Base-by-base conservation (phyloP, 257 asterid species). In the Salvia splendens region DNA sequence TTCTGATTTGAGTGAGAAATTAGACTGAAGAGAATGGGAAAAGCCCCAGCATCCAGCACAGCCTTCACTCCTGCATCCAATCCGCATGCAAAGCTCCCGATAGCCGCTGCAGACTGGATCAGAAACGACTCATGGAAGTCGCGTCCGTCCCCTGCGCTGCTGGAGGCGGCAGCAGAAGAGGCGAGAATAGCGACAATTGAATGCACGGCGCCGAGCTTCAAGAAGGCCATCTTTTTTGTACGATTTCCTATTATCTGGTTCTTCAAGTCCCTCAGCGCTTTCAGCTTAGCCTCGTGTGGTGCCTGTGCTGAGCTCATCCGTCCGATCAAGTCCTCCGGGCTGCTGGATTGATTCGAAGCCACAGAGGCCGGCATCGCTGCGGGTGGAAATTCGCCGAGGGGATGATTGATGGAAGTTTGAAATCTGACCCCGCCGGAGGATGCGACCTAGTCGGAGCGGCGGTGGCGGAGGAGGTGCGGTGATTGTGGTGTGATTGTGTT, bases 51-150 rank as follows among this genome's bases (percentile, higher is more conserved):
- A 40, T 86, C 93, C 65, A 92, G 73, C n/a, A 92, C 97, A 38
- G 97, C 95, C 79, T 81, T 70, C 41, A 86, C 96, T 30, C 98
- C 98, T 0, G 78, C 81, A 69, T 85, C 93, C 50, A 92, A 78
- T 38, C 98, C 96, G 73, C 97, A 92, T 16, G 98, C 96, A 45
- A 92, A 92, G 84, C 98, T 92, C 20, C 97, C 98, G 20, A 92
- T 78, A 10, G 80, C 86, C 12, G 95, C 97, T 4, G 93, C 96
- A 4, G 89, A 81, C 69, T 92, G 96, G 75, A 92, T 76, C 71
- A 89, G 64, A 1, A 87, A 72, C 10, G 85, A 67, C 14, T 79
- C 89, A 42, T 80, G 84, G 55, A 81, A 80, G 66, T 79, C 84
- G 2, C 68, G 76, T 35, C 46, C 73, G 56, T 40, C 80, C 14